Evolutionary conservation across 176 grass and related monocot genomes (phyloP).

Genomic region (Oryza glumipatula): DNA sequence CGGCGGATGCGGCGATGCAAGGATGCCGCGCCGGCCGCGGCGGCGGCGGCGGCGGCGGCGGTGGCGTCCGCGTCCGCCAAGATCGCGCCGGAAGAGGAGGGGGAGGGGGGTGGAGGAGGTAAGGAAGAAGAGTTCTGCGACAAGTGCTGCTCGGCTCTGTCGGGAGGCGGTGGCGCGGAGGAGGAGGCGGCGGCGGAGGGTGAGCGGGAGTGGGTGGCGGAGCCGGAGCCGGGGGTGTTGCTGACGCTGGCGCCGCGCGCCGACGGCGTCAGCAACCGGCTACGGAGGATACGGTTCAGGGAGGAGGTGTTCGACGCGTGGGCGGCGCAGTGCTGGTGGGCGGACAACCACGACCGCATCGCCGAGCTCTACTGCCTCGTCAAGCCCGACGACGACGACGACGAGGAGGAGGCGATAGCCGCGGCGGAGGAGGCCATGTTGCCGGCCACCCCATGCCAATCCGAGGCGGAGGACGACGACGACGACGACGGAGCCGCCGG

Average conservation of each 20-base stretch:
- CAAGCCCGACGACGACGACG: slow-evolving; percentile 32
- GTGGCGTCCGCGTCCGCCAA: slow-evolving; percentile 27
- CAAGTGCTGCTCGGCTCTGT: slow-evolving; percentile 46
- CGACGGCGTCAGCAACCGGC: slow-evolving; percentile 57
- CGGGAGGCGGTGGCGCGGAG: not conserved
- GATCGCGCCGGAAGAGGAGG: slow-evolving; percentile 39
- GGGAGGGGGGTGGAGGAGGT: not conserved
- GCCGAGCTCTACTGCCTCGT: slow-evolving; percentile 66
- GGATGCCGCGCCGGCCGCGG: not conserved
- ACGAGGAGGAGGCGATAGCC: slow-evolving; percentile 7
- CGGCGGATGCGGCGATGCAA: not conserved
- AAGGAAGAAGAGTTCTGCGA: slow-evolving; percentile 22
- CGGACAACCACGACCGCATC: slow-evolving; percentile 56
- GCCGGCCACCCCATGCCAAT: slow-evolving; percentile 52
- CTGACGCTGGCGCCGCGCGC: slow-evolving; percentile 57
- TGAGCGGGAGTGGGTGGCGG: slow-evolving; percentile 58
- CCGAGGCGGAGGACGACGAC: slow-evolving; percentile 51
- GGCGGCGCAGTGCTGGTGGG: slow-evolving; percentile 65
- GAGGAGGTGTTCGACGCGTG: slow-evolving; percentile 60
- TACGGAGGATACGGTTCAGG: slow-evolving; percentile 64
- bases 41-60: not conserved
- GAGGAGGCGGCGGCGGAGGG: not conserved
- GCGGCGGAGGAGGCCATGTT: not conserved
- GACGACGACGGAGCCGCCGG: not conserved
- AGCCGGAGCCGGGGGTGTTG: slow-evolving; percentile 66